These are phyloP conservation scores for Corylus heterophylla DNA, from an alignment of 306 rosid species.

Conservation along the genomic window DNA sequence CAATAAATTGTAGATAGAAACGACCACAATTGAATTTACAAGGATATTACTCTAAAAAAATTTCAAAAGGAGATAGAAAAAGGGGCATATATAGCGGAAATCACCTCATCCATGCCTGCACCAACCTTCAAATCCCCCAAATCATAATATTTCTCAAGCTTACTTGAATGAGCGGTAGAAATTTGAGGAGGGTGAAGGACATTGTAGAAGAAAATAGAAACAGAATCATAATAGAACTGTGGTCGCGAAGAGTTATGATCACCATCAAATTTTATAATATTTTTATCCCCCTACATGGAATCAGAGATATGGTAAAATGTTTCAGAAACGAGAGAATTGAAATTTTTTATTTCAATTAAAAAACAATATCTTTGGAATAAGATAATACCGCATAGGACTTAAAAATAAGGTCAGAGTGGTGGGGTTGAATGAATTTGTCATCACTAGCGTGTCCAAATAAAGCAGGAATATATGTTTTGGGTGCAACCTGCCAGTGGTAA, in stretches of 20 bases:
- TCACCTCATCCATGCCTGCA: constrained; percentile 73
- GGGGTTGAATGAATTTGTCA: constrained; percentile 80
- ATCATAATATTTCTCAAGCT: constrained; percentile 73
- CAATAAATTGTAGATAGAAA: neutral
- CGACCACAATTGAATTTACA: neutral
- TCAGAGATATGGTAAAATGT: constrained; percentile 26
- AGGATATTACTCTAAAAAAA: neutral
- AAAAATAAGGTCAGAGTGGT: constrained; percentile 73
- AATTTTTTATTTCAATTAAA: constrained; percentile 1
- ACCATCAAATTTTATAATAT: constrained; percentile 76
- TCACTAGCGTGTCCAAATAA: constrained; percentile 89
- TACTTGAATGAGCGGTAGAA: constrained; percentile 50
- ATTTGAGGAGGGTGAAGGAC: constrained; percentile 80
- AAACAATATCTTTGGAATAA: constrained; percentile 16
- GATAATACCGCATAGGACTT: constrained; percentile 66
- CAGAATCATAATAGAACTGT: constrained; percentile 85
- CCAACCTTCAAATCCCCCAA: constrained; percentile 68
- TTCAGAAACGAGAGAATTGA: constrained; percentile 8
- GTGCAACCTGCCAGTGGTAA: constrained; percentile 61
- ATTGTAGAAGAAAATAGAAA: constrained; percentile 84
- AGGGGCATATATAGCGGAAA: neutral
- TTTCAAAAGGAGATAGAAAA: neutral
- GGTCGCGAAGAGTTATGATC: constrained; percentile 98
- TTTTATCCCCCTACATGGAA: constrained; percentile 80
- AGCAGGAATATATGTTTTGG: constrained; percentile 84